Conservation (phyloP, 2,329 filamentous ascomycete species). For the Arthrocladium fulminans region DNA sequence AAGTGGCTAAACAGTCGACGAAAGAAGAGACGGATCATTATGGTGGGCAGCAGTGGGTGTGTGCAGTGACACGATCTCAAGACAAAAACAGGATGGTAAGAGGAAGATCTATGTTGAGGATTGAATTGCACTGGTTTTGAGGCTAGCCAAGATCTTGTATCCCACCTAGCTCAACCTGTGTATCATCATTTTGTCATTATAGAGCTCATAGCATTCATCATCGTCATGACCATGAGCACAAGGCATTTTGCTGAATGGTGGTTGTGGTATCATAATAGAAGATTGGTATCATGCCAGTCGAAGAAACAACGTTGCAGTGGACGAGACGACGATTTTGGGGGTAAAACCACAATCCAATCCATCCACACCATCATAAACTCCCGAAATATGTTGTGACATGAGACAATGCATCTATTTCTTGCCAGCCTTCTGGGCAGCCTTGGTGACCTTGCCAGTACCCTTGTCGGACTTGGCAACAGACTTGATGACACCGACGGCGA, state of each 20-base stretch:
- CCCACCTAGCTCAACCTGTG: conserved; percentile 6
- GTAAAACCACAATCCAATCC: conserved; percentile 10
- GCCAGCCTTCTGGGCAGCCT: conserved; percentile 24
- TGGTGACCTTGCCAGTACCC: conserved; percentile 52
- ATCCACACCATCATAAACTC: conserved; percentile 10
- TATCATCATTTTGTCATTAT: background rate
- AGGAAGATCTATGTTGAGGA: background rate
- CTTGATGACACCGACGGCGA: conserved; percentile 69
- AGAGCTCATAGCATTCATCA: conserved; percentile 8
- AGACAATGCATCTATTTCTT: conserved; percentile 19
- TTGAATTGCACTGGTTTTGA: background rate
- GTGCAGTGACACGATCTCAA: no score
- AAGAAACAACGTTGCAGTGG: conserved; percentile 5
- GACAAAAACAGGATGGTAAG: no score
- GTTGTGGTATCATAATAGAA: conserved; percentile 8
- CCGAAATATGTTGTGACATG: conserved; percentile 4
- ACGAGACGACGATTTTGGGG: conserved; percentile 2
- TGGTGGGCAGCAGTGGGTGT: no score
- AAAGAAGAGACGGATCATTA: no score
- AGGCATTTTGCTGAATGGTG: conserved; percentile 1
- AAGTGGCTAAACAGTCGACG: no score
- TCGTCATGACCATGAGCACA: conserved; percentile 7
- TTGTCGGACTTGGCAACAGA: conserved; percentile 58
- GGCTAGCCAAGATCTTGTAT: conserved; percentile 8
- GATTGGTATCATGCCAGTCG: conserved; percentile 7